Evolutionary conservation across 1,139 yeast genomes (phyloP).

Genomic region (Magnusiomyces ingens): DNA sequence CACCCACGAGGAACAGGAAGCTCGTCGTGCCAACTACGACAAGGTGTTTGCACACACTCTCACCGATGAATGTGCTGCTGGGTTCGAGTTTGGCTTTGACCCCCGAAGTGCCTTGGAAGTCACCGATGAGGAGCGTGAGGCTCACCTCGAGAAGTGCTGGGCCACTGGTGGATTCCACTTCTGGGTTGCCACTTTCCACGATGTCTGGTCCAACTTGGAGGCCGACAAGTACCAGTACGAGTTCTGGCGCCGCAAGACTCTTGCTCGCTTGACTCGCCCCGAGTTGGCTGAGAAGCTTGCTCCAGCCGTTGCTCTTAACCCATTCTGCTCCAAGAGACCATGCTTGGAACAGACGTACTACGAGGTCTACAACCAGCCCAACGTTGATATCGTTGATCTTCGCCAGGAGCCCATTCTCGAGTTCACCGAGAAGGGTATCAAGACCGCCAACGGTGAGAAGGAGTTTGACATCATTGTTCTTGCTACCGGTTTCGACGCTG

Average conservation of each 20-base stretch:
- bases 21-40: constrained; percentile 15
- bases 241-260: constrained; percentile 26
- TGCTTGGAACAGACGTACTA: constrained; percentile 24
- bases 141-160: constrained; percentile 20
- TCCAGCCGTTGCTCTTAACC: constrained; percentile 25
- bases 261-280: constrained; percentile 25
- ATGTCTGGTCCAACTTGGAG: constrained; percentile 21
- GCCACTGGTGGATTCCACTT: constrained; percentile 25
- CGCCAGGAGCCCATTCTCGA: constrained; percentile 24
- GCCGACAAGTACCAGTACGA: constrained; percentile 26
- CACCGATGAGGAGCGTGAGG: constrained; percentile 23
- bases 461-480: constrained; percentile 27
- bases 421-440: constrained; percentile 26
- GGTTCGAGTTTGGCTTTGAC: constrained; percentile 19
- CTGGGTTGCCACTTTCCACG: constrained; percentile 26
- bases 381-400: constrained; percentile 28
- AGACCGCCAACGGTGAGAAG: constrained; percentile 19
- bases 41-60: constrained; percentile 18
- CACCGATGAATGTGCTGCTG: constrained; percentile 18
- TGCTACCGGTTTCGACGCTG: constrained; percentile 32
- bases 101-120: constrained; percentile 16
- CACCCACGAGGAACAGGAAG: constrained; percentile 12
- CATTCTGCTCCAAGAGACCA: constrained; percentile 31
- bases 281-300: constrained; percentile 25
- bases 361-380: constrained; percentile 29